Evolutionary conservation across 306 rosid genomes (phyloP).

Genomic region (Begonia masoniana): DNA sequence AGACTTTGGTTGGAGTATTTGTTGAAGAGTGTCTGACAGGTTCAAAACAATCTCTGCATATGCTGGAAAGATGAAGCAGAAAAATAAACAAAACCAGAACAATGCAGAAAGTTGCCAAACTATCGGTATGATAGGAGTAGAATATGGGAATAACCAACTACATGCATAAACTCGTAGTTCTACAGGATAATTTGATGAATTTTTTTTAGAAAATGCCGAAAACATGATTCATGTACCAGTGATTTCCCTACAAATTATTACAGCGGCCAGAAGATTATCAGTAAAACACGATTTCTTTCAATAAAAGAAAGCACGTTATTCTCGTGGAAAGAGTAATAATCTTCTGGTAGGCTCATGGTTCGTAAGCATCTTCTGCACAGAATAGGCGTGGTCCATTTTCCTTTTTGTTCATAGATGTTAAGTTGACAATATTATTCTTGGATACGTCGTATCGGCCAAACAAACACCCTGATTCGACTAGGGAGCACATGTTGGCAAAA

Average conservation of each 20-base stretch:
- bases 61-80: slow-evolving; percentile 32
- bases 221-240: background rate
- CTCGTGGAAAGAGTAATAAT: slow-evolving; percentile 19
- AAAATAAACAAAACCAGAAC: too few relatives aligned
- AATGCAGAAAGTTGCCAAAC: too few relatives aligned
- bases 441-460: slow-evolving; percentile 55
- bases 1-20: slow-evolving; percentile 30
- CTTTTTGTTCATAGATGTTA: slow-evolving; percentile 34
- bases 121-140: too few relatives aligned
- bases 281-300: too few relatives aligned
- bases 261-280: too few relatives aligned
- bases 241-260: background rate
- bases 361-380: slow-evolving; percentile 88
- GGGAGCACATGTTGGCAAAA: too few relatives aligned
- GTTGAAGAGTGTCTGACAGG: slow-evolving; percentile 55
- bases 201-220: background rate
- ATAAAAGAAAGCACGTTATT: background rate
- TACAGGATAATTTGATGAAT: slow-evolving; percentile 7
- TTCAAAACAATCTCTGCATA: slow-evolving; percentile 86
- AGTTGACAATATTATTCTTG: slow-evolving; percentile 28
- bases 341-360: slow-evolving; percentile 80
- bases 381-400: slow-evolving; percentile 52
- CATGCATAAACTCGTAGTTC: background rate
- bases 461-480: slow-evolving; percentile 50
- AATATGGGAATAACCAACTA: too few relatives aligned